These are phyloP conservation scores for Hypoxylon sp. DNA, from an alignment of 2,329 filamentous ascomycete genomes.

Conservation along the genomic window DNA sequence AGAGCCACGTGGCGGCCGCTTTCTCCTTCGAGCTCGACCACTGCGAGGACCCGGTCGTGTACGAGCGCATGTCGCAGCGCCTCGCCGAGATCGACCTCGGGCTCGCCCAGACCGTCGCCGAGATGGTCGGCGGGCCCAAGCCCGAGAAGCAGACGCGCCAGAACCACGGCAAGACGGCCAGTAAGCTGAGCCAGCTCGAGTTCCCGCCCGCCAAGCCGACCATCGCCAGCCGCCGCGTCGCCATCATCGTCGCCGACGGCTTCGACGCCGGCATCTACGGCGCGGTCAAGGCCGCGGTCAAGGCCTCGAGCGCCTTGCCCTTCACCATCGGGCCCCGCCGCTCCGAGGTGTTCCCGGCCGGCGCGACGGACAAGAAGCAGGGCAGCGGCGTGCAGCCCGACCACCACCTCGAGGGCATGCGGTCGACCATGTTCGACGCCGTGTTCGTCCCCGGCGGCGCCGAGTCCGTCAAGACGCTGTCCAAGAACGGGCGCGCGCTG, in stretches of 20 bases:
- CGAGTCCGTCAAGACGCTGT: slow-evolving; percentile 67
- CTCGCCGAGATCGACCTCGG: slow-evolving; percentile 75
- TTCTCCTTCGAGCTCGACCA: slow-evolving; percentile 79
- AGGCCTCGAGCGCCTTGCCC: slow-evolving; percentile 69
- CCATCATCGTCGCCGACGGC: slow-evolving; percentile 79
- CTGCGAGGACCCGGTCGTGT: slow-evolving; percentile 80
- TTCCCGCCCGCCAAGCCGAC: slow-evolving; percentile 69
- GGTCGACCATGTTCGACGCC: slow-evolving; percentile 83
- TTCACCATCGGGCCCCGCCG: slow-evolving; percentile 77
- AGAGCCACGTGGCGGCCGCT: slow-evolving; percentile 66
- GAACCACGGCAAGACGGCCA: slow-evolving; percentile 74
- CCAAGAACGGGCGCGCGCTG: slow-evolving; percentile 73
- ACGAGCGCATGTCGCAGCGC: slow-evolving; percentile 72
- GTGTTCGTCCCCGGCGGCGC: slow-evolving; percentile 78
- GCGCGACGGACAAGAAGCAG: slow-evolving; percentile 60
- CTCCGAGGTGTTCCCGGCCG: slow-evolving; percentile 69
- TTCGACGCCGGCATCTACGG: slow-evolving; percentile 73
- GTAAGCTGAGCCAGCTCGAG: slow-evolving; percentile 73
- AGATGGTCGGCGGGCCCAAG: slow-evolving; percentile 71
- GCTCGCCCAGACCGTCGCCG: slow-evolving; percentile 73
- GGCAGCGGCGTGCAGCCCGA: slow-evolving; percentile 69
- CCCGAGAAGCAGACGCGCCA: slow-evolving; percentile 60
- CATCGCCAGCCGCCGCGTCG: slow-evolving; percentile 75
- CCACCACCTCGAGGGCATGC: slow-evolving; percentile 81
- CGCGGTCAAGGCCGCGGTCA: slow-evolving; percentile 69